phyloP scores from a whole-genome alignment of 352 stramenopile genomes.

The Pythium monospermum region DNA sequence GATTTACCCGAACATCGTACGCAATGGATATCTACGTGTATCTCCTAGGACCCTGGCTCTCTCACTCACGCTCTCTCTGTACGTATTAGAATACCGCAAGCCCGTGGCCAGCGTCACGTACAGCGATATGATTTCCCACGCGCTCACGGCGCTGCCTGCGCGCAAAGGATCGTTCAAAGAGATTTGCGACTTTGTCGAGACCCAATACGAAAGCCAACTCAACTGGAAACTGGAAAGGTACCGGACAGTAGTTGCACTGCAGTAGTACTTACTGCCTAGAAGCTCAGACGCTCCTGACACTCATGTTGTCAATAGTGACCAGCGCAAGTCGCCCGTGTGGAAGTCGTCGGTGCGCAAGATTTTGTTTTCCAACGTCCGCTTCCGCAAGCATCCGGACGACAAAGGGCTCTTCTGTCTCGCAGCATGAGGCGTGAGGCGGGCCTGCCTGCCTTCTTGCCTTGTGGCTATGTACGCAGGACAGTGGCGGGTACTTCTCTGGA shows the following conservation, averaged over 20 bases:
- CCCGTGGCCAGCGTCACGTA: constrained; percentile 80
- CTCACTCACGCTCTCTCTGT: no score
- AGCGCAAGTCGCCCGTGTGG: constrained; percentile 85
- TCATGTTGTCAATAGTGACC: constrained; percentile 54
- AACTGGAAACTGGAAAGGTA: constrained; percentile 89
- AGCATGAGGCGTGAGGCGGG: constrained; percentile 33
- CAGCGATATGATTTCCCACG: constrained; percentile 86
- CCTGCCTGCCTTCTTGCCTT: no score
- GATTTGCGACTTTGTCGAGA: constrained; percentile 88
- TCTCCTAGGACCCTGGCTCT: background rate
- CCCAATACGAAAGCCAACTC: constrained; percentile 79
- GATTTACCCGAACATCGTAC: constrained; percentile 73
- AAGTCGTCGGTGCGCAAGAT: constrained; percentile 89
- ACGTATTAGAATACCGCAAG: constrained; percentile 63
- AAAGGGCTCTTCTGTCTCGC: constrained; percentile 76
- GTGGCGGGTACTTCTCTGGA: no score
- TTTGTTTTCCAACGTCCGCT: constrained; percentile 83
- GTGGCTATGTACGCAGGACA: no score
- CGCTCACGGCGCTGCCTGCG: constrained; percentile 50
- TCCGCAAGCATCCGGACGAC: constrained; percentile 65
- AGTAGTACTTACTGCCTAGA: background rate
- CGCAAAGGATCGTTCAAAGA: constrained; percentile 85
- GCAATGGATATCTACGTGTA: background rate
- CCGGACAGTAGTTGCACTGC: background rate
- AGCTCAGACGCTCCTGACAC: background rate